A percentile compares a stretch with the other conserved stretches of the same genome.
phyloP scores from a whole-genome alignment of 2,329 filamentous ascomycete genomes.

The Xylaria sp. region DNA sequence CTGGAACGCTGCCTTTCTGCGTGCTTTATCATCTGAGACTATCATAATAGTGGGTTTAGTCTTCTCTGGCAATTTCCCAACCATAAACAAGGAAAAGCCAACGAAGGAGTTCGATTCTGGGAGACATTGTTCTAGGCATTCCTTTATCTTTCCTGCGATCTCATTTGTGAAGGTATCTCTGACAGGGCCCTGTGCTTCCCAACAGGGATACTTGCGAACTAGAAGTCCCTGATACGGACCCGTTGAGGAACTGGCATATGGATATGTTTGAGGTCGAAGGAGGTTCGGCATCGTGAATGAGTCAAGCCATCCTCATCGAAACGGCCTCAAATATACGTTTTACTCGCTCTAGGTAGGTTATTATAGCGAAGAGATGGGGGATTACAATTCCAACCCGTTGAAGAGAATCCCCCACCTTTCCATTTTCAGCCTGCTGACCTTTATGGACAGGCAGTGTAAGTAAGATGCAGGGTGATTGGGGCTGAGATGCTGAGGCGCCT shows the following conservation, averaged over 20 bases:
- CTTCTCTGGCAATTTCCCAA: slow-evolving; percentile 33
- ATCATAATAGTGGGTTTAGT: slow-evolving; percentile 35
- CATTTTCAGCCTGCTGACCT: background rate
- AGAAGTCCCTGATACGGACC: slow-evolving; percentile 30
- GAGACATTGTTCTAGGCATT: slow-evolving; percentile 29
- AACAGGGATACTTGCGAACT: slow-evolving; percentile 31
- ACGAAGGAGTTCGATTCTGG: slow-evolving; percentile 34
- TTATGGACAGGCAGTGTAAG: background rate
- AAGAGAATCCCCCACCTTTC: slow-evolving; percentile 12
- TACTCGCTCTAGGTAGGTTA: background rate
- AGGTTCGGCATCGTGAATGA: slow-evolving; percentile 24
- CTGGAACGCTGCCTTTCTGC: slow-evolving; percentile 32
- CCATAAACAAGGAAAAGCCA: slow-evolving; percentile 36
- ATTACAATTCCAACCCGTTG: background rate
- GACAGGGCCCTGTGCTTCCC: slow-evolving; percentile 28
- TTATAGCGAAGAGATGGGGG: background rate
- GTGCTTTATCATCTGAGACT: slow-evolving; percentile 32
- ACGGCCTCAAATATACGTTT: background rate
- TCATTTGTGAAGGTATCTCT: slow-evolving; percentile 25
- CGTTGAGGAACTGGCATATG: slow-evolving; percentile 30
- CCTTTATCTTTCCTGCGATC: slow-evolving; percentile 29
- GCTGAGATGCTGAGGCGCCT: background rate
- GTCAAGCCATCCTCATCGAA: background rate
- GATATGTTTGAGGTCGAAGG: slow-evolving; percentile 27
- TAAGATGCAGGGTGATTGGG: slow-evolving; percentile 8